A percentile compares a stretch with the other conserved stretches of the same genome.
Evolutionary conservation across 2,329 filamentous ascomycete species (phyloP).

Genomic region (Colletotrichum spinosum): DNA sequence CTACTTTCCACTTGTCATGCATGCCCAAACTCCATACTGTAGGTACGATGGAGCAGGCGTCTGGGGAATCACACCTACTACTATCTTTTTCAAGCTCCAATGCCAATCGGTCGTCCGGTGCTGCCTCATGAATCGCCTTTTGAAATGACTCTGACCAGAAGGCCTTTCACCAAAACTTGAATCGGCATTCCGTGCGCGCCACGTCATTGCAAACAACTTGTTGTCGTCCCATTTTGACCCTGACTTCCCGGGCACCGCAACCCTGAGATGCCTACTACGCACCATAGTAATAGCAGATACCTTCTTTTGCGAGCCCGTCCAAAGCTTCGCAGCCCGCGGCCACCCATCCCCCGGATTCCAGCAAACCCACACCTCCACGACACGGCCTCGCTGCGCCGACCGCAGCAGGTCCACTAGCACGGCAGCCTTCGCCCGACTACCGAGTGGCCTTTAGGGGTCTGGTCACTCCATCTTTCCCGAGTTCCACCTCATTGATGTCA

Average conservation of each 20-base stretch:
- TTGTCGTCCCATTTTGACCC: conserved; percentile 10
- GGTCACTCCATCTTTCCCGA: background rate
- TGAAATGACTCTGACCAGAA: no score
- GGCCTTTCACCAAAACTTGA: no score
- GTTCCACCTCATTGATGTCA: conserved; percentile 16
- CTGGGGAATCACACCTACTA: no score
- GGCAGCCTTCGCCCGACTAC: conserved; percentile 16
- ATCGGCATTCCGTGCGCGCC: no score
- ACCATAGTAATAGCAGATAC: background rate
- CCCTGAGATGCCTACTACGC: background rate
- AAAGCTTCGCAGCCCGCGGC: conserved; percentile 12
- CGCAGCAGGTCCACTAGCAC: conserved; percentile 6
- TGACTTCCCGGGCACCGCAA: conserved; percentile 19
- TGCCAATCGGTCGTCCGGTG: no score
- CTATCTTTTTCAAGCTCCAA: no score
- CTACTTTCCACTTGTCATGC: no score
- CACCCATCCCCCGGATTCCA: conserved; percentile 3
- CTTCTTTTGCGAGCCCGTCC: conserved; percentile 1
- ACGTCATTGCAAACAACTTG: background rate
- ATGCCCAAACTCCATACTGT: no score
- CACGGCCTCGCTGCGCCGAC: background rate
- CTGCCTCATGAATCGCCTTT: no score
- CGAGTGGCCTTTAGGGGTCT: conserved; percentile 5
- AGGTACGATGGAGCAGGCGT: no score
- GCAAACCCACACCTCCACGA: background rate